These are phyloP conservation scores for Chlamydomonas reinhardtii DNA, from an alignment of 163 green algal genomes.

Conservation along the genomic window DNA sequence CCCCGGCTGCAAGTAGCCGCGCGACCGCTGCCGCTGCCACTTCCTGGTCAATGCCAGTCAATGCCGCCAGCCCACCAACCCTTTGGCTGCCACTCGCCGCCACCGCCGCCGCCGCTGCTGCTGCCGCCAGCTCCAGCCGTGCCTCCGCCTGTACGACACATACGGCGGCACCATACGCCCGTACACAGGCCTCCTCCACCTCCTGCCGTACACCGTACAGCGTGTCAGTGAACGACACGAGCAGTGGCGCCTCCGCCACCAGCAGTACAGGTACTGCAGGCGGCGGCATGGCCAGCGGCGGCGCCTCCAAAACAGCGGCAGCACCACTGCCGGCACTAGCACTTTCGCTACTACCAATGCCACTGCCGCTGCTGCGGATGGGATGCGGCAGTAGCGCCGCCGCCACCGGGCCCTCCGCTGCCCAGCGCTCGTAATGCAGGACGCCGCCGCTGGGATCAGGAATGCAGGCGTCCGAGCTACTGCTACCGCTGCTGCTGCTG, in stretches of 20 bases:
- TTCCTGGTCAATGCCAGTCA: too few species aligned
- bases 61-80: neutral
- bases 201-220: slow-evolving; percentile 24
- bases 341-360: too few species aligned
- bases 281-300: neutral
- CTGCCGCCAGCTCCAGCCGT: neutral
- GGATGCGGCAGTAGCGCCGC: neutral
- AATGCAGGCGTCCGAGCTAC: neutral
- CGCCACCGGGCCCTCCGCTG: neutral
- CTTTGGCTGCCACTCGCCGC: too few species aligned
- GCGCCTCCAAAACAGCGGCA: too few species aligned
- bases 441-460: neutral
- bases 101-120: too few species aligned
- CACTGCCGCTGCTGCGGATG: neutral
- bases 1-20: neutral
- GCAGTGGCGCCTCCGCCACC: neutral
- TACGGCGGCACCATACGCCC: neutral
- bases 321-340: too few species aligned
- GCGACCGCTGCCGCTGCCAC: too few species aligned
- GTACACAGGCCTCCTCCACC: neutral
- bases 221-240: slow-evolving; percentile 1
- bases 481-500: neutral
- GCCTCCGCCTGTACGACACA: slow-evolving; percentile 15
- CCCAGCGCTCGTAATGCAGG: neutral
- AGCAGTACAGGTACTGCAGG: neutral